Evolutionary conservation across 1,284 basidiomycete species (phyloP).

Genomic region (Sporisorium reilianum): DNA sequence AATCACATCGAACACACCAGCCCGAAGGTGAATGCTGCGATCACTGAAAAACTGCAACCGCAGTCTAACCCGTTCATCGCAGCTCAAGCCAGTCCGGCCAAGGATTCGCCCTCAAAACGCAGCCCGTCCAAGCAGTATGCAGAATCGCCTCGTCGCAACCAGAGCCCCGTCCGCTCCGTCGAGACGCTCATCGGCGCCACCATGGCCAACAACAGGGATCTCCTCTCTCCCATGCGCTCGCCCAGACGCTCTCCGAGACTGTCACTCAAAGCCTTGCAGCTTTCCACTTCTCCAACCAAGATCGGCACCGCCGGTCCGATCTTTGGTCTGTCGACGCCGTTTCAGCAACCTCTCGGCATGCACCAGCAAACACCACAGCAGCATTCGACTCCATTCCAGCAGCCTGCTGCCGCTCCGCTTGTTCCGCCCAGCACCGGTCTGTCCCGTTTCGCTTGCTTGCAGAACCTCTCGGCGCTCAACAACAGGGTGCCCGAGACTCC

Average conservation of each 20-base stretch:
- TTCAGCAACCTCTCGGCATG: slow-evolving; percentile 7
- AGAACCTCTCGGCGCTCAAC: slow-evolving; percentile 23
- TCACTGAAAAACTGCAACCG: background rate
- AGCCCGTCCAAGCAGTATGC: slow-evolving; percentile 24
- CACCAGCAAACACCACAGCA: slow-evolving; percentile 10
- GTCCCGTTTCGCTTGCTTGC: slow-evolving; percentile 41
- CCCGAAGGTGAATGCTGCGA: background rate
- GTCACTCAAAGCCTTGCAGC: slow-evolving; percentile 34
- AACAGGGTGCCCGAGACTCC: slow-evolving; percentile 19
- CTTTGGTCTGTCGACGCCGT: slow-evolving; percentile 23
- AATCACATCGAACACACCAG: background rate
- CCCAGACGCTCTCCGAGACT: slow-evolving; percentile 35
- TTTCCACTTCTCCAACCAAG: slow-evolving; percentile 36
- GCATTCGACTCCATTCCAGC: slow-evolving; percentile 29
- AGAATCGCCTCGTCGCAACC: slow-evolving; percentile 14
- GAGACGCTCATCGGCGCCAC: slow-evolving; percentile 43
- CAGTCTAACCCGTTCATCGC: slow-evolving; percentile 14
- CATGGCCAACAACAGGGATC: slow-evolving; percentile 27
- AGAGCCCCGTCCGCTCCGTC: slow-evolving; percentile 39
- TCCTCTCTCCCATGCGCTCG: slow-evolving; percentile 32
- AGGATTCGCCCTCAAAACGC: slow-evolving; percentile 1
- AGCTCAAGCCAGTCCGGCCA: slow-evolving; percentile 5
- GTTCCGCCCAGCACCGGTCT: slow-evolving; percentile 40
- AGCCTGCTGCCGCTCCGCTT: slow-evolving; percentile 1
- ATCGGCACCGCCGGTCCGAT: slow-evolving; percentile 3